Base-by-base conservation (phyloP, 2,329 filamentous ascomycete genomes). In the Penicillium capsulatum region DNA sequence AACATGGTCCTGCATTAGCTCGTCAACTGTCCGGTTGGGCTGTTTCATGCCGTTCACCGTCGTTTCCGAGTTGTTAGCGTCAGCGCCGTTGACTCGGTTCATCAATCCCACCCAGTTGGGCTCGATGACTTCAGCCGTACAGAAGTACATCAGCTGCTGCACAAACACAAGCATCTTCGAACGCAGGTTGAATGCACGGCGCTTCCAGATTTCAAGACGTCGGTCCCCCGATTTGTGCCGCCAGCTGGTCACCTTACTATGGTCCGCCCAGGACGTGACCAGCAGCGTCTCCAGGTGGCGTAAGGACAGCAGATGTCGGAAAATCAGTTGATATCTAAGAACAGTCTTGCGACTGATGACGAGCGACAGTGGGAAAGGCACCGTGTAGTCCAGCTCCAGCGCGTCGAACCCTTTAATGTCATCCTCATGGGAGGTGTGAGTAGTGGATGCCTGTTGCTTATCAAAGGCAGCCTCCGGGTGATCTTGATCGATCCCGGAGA, bases 1-100 rank as follows among this genome's bases (percentile, higher is more conserved):
- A 44, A 98, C 90, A 67, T 98, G 92, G 59, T 97, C 90, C 68
- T 97, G 88, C 92, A 98, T 98, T 59, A 98, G 70, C 68, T 97
- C 89, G 59, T 98, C 92, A 1, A 98, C 92, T 0, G 92, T 98
- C 26, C 89, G 65, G 54, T 79, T 81, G n/a, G 74, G 73, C 40
- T 76, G 69, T 37, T 63, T 68, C 22, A 59, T 63, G 17, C 61
- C 66, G 47, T 59, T 68, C 39, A 57, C 58, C 5, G 59, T 58
- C 36, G 63, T 57, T 53, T 60, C 65, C 28, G 55, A 61, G 6
- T 59, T 56, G 44, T 65, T 54, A 6, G 68, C 69, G 47, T 73
- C 71, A 7, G 78, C 70, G 6, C 75, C 73, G 28, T 83, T 83
- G 4, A 97, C 74, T 20, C 87, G 77, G n/a, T 83, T 80, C 88